A percentile compares a stretch with the other conserved stretches of the same genome.
phyloP scores from a whole-genome alignment of 495 filamentous ascomycete genomes.

The Penicillium diatomitis region DNA sequence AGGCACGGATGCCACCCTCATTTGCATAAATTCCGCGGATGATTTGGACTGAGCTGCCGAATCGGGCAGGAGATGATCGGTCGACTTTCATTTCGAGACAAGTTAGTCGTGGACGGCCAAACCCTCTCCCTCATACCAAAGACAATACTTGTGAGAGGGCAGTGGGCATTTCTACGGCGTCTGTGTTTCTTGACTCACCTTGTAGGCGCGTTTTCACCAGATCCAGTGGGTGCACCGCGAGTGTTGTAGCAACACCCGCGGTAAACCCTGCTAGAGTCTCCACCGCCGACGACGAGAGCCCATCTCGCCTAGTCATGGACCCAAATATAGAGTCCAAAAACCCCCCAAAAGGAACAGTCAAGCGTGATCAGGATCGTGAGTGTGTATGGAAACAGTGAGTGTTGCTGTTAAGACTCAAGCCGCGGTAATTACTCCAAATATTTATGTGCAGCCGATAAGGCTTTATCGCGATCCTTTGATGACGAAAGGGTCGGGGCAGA shows the following conservation, averaged over 20 bases:
- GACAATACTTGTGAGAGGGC: not conserved
- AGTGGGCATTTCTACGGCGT: not conserved
- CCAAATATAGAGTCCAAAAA: not conserved
- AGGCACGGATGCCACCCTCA: slow-evolving; percentile 53
- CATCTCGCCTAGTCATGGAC: slow-evolving; percentile 42
- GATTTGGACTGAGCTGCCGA: slow-evolving; percentile 47
- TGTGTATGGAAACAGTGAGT: too few relatives aligned
- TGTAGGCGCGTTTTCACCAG: slow-evolving; percentile 94
- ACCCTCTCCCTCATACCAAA: too few relatives aligned
- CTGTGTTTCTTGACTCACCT: slow-evolving; percentile 37
- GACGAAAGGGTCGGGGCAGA: too few relatives aligned
- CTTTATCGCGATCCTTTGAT: too few relatives aligned
- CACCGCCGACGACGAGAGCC: slow-evolving; percentile 65
- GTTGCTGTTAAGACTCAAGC: too few relatives aligned
- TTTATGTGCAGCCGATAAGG: too few relatives aligned
- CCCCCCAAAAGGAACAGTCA: too few relatives aligned
- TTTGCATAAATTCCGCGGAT: slow-evolving; percentile 43
- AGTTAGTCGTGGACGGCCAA: not conserved
- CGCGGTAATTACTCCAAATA: too few relatives aligned
- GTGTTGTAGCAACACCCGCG: slow-evolving; percentile 76
- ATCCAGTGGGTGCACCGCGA: slow-evolving; percentile 67
- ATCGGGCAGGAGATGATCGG: slow-evolving; percentile 27
- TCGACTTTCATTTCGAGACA: slow-evolving; percentile 26
- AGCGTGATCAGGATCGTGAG: too few relatives aligned
- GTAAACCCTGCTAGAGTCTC: slow-evolving; percentile 87